Conservation (phyloP, 495 filamentous ascomycete species). For the Aspergillus indologenus region DNA sequence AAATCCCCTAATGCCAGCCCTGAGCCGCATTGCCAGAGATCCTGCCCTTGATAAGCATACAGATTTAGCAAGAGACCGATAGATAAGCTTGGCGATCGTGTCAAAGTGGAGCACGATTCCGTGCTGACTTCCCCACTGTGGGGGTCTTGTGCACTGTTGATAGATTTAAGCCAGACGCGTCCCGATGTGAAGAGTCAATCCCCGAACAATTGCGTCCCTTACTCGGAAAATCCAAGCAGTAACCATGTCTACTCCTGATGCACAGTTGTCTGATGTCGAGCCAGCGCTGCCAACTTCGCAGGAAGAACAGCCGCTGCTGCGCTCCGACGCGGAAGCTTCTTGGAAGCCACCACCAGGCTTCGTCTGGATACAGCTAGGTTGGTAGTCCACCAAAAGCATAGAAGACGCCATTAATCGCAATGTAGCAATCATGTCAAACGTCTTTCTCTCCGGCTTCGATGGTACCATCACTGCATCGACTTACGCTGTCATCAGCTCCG, state of each 20-base stretch:
- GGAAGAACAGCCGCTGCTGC: constrained; percentile 43
- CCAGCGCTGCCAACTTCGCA: neutral
- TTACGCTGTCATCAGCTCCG: constrained; percentile 65
- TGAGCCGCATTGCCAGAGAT: neutral
- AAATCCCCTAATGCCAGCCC: no score
- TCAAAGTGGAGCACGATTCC: neutral
- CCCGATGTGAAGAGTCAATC: neutral
- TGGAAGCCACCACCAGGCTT: constrained; percentile 45
- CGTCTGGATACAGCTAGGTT: constrained; percentile 46
- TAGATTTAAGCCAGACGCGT: neutral
- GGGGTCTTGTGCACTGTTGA: neutral
- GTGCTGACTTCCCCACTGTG: neutral
- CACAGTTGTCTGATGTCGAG: neutral
- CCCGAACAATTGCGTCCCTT: neutral
- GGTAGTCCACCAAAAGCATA: constrained; percentile 3
- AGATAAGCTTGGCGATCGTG: neutral
- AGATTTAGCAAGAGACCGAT: neutral
- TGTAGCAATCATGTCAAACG: constrained; percentile 59
- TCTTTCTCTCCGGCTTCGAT: constrained; percentile 64
- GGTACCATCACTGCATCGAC: constrained; percentile 65
- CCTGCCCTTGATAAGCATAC: neutral
- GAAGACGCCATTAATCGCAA: constrained; percentile 1
- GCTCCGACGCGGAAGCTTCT: constrained; percentile 15
- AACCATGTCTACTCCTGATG: neutral
- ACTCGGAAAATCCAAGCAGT: neutral